Conservation (phyloP, 2,329 filamentous ascomycete species). For the Decorospora gaudefroyi region DNA sequence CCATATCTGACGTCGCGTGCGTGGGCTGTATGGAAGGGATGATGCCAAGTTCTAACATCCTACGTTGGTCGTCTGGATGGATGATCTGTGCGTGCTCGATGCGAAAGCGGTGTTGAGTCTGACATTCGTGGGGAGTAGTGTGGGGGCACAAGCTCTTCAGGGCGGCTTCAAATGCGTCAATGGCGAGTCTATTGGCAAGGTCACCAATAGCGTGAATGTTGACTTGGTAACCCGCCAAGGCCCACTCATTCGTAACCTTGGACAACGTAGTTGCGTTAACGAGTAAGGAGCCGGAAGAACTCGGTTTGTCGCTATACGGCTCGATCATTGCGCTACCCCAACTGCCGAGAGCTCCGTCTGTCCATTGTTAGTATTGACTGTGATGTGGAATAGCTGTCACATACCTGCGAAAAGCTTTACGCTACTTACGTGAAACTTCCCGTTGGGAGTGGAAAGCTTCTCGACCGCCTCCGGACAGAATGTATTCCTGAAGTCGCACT, state of each 20-base stretch:
- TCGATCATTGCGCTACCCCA: conserved; percentile 75
- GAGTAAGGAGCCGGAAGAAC: conserved; percentile 66
- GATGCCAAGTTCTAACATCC: conserved; percentile 63
- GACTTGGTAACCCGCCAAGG: conserved; percentile 65
- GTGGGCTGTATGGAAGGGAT: conserved; percentile 73
- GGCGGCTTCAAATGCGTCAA: conserved; percentile 65
- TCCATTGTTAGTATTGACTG: conserved; percentile 16
- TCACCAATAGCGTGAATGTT: conserved; percentile 76
- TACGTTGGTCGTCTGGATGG: conserved; percentile 65
- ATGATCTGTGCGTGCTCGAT: conserved; percentile 75
- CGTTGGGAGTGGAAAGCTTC: conserved; percentile 53
- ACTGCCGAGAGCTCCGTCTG: conserved; percentile 70
- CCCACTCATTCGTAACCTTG: conserved; percentile 62
- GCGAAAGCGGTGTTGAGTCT: conserved; percentile 63
- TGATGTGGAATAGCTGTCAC: conserved; percentile 12
- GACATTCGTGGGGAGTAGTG: conserved; percentile 52
- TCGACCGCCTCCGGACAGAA: conserved; percentile 62
- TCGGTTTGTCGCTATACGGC: conserved; percentile 67
- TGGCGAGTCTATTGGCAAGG: conserved; percentile 66
- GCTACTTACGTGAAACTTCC: conserved; percentile 62
- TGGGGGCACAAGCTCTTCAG: conserved; percentile 59
- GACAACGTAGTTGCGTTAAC: conserved; percentile 66
- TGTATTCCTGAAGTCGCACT: conserved; percentile 66
- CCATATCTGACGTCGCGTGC: conserved; percentile 73
- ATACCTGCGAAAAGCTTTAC: conserved; percentile 71